Percentiles rank a stretch among this genome's conserved stretches.
Conservation (phyloP, 2,329 filamentous ascomycete species). For the Cryphonectria radicalis region DNA sequence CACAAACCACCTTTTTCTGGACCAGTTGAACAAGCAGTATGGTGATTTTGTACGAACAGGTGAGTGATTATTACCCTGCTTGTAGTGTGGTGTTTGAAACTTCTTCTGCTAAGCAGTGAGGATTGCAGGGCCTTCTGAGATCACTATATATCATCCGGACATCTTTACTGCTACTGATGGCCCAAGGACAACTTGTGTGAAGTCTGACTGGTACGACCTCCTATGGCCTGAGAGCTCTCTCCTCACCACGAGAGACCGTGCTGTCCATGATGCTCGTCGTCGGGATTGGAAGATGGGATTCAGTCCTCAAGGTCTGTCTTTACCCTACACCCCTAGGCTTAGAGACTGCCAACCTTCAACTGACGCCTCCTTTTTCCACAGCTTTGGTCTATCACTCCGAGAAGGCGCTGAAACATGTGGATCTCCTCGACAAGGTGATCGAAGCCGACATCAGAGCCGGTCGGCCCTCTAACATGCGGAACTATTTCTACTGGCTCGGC, state of each 20-base stretch:
- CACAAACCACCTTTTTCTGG: slow-evolving; percentile 33
- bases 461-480: slow-evolving; percentile 29
- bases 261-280: slow-evolving; percentile 30
- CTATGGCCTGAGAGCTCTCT: slow-evolving; percentile 32
- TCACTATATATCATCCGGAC: slow-evolving; percentile 36
- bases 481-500: slow-evolving; percentile 37
- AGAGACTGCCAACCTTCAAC: background rate
- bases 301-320: background rate
- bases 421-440: slow-evolving; percentile 31
- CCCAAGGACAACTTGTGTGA: slow-evolving; percentile 34
- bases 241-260: slow-evolving; percentile 32
- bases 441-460: slow-evolving; percentile 28
- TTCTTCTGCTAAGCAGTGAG: background rate
- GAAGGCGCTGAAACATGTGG: background rate
- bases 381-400: background rate
- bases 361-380: background rate
- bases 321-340: background rate
- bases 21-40: slow-evolving; percentile 33
- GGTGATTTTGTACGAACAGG: slow-evolving; percentile 37
- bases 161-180: slow-evolving; percentile 35
- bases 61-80: slow-evolving; percentile 5
- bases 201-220: slow-evolving; percentile 37
- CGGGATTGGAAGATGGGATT: background rate
- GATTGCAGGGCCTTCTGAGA: slow-evolving; percentile 26
- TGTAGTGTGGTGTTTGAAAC: background rate